phyloP scores from a whole-genome alignment of 768 basidiomycete genomes.

The Tricholoma matsutake region DNA sequence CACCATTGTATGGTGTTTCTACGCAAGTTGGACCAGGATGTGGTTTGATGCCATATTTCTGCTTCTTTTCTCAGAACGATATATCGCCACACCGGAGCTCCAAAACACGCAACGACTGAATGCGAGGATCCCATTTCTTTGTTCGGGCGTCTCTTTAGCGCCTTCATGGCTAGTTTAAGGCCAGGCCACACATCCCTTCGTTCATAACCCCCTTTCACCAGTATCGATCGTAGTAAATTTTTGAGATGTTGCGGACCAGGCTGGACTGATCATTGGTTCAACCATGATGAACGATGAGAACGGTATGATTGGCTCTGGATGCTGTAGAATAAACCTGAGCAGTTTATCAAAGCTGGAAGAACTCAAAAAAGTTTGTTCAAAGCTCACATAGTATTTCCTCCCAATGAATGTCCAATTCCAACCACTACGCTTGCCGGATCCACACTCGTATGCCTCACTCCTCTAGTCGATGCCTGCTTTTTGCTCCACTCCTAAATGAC shows the following conservation, averaged over 20 bases:
- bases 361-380: background rate
- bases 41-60: slow-evolving; percentile 47
- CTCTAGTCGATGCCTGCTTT: too few species aligned
- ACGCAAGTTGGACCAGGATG: slow-evolving; percentile 29
- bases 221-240: slow-evolving; percentile 34
- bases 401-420: slow-evolving; percentile 68
- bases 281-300: slow-evolving; percentile 56
- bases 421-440: slow-evolving; percentile 53
- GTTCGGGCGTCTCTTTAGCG: slow-evolving; percentile 31
- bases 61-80: background rate
- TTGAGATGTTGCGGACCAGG: slow-evolving; percentile 40
- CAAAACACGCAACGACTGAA: slow-evolving; percentile 44
- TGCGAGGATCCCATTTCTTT: slow-evolving; percentile 49
- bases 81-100: background rate
- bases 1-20: slow-evolving; percentile 34
- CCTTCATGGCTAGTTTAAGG: slow-evolving; percentile 35
- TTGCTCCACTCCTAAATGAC: slow-evolving; percentile 23
- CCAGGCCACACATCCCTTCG: slow-evolving; percentile 52
- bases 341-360: background rate
- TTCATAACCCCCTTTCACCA: slow-evolving; percentile 48
- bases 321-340: slow-evolving; percentile 51
- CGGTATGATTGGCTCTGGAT: slow-evolving; percentile 37
- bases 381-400: slow-evolving; percentile 61
- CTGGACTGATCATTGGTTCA: slow-evolving; percentile 62
- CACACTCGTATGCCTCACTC: slow-evolving; percentile 30